These are phyloP conservation scores for Prototheca wickerhamii DNA, from an alignment of 163 green algal genomes.

Conservation along the genomic window DNA sequence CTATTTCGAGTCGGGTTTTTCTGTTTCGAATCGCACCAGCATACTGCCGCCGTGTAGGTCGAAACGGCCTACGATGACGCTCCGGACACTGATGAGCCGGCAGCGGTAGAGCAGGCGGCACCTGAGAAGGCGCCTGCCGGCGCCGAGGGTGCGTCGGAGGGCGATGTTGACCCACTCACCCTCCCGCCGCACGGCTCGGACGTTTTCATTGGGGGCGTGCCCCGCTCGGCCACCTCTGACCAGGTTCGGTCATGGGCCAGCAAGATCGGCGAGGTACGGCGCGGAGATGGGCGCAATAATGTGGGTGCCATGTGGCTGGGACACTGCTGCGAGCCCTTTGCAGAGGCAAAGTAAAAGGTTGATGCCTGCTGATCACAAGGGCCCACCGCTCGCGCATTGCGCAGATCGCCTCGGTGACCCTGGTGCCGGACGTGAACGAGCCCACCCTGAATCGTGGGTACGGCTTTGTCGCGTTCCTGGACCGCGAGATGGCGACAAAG, in stretches of 20 bases:
- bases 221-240: conserved; percentile 22
- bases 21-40: no score
- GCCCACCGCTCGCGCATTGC: neutral
- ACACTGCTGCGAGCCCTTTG: no score
- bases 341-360: no score
- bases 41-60: no score
- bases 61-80: neutral
- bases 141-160: neutral
- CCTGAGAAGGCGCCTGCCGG: neutral
- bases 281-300: no score
- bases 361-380: neutral
- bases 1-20: no score
- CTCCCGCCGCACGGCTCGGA: conserved; percentile 27
- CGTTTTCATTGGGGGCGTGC: conserved; percentile 41
- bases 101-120: neutral
- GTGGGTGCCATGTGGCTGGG: no score
- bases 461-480: conserved; percentile 66
- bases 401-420: conserved; percentile 41
- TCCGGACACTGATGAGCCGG: neutral
- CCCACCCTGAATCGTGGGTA: conserved; percentile 50
- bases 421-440: conserved; percentile 51
- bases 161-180: conserved; percentile 19
- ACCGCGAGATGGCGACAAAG: conserved; percentile 36
- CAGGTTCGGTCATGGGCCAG: conserved; percentile 34
- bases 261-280: conserved; percentile 26